Percentiles rank a stretch among this genome's conserved stretches.
phyloP scores from a whole-genome alignment of 805 yeast species.

The Scheffersomyces spartinae region DNA sequence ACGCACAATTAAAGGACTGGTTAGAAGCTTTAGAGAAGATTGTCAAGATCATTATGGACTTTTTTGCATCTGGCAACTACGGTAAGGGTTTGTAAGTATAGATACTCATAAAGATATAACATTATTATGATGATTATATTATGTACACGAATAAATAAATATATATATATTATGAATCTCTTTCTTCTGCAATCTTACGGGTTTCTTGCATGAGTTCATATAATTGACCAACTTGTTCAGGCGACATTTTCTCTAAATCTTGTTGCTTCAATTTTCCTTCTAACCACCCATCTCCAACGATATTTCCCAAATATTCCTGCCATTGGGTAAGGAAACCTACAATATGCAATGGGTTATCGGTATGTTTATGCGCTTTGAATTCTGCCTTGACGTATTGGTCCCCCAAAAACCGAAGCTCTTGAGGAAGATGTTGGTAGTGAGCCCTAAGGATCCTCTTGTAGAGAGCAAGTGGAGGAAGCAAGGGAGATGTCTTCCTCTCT shows the following conservation, averaged over 20 bases:
- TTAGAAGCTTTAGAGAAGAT: constrained; percentile 63
- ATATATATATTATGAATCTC: not conserved
- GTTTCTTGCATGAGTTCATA: not conserved
- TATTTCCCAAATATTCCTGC: constrained; percentile 69
- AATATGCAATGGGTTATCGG: constrained; percentile 86
- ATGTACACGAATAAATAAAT: too few relatives aligned
- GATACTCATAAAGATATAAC: not conserved
- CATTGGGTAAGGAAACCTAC: constrained; percentile 90
- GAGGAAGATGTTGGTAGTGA: constrained; percentile 52
- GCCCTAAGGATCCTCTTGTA: constrained; percentile 78
- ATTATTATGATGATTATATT: too few relatives aligned
- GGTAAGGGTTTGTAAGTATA: constrained; percentile 72
- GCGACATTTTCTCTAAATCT: constrained; percentile 72
- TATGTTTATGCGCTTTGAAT: constrained; percentile 69
- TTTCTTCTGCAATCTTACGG: not conserved
- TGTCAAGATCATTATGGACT: constrained; percentile 61
- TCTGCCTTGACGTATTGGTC: constrained; percentile 85
- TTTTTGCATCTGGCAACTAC: constrained; percentile 70
- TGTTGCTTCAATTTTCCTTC: constrained; percentile 41
- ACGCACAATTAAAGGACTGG: constrained; percentile 59
- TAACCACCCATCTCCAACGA: constrained; percentile 37
- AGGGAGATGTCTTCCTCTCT: constrained; percentile 27
- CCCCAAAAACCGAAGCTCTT: constrained; percentile 66
- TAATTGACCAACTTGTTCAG: constrained; percentile 76
- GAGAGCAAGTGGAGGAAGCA: constrained; percentile 73